Evolutionary conservation across 768 basidiomycete species (phyloP), one percentile per base, ranked within the genome.

Genomic region (Boletus fagicola): DNA sequence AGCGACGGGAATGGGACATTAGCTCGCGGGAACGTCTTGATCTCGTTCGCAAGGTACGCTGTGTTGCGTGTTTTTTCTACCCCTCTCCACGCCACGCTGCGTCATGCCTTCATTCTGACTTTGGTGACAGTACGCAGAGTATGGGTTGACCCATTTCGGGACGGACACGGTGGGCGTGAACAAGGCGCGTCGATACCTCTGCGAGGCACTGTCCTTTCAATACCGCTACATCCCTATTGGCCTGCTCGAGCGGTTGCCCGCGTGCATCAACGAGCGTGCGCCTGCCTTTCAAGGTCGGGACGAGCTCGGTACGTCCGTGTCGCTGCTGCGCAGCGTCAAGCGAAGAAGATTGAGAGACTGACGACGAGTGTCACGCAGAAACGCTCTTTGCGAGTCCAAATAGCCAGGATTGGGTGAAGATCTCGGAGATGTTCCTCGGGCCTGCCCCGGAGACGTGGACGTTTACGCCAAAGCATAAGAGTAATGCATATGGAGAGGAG

Each of bases 221-320:
- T 89, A 96, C 71, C 92, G 97, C 45, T 99, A 99, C 68, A 77
- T 98, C 47, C 97, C 97, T 8, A 87, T 98, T 47, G 97, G 97
- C 0, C 76, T 99, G 8, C 81, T 98, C 20, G 95, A 99, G 70
- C 75, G 68, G 1, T 75, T 94, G 26, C 94, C 96, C 0, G 83
- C 79, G 3, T 79, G 81, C 57, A 85, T 99, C 62, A 98, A 98
- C 68, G 95, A 98, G 55, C 84, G 97, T 12, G 85, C 95, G 0
- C 92, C 93, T 0, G 83, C 90, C 0, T 98, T 90, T 76, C 78
- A 80, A 13, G 96, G 96, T 2, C 83, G 97, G 22, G 84, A 88
- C 72, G 94, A 97, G 46, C 80, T 98, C 42, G 92, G 93, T 91
- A 56, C 45, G 86, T 74, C 16, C 28, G 40, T 44, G 44, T 47